phyloP scores from a whole-genome alignment of 352 stramenopile species.

The Phytopythium oedochilum region DNA sequence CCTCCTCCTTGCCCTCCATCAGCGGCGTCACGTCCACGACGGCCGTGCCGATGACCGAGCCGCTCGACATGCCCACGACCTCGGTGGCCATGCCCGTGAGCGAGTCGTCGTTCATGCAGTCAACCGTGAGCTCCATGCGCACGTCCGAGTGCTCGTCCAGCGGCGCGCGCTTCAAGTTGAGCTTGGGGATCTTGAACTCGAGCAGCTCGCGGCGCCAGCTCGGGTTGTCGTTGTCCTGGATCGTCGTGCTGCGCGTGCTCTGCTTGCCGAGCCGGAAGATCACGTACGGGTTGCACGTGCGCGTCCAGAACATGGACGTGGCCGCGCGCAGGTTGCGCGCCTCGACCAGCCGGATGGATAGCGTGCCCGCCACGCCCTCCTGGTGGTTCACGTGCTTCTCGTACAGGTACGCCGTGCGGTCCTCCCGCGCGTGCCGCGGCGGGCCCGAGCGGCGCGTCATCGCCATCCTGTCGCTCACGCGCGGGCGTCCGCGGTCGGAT shows the following conservation, averaged over 20 bases:
- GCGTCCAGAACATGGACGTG: slow-evolving; percentile 79
- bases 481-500: not conserved
- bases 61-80: slow-evolving; percentile 69
- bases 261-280: slow-evolving; percentile 80
- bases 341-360: slow-evolving; percentile 69
- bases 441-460: slow-evolving; percentile 10
- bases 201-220: slow-evolving; percentile 70
- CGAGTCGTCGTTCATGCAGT: slow-evolving; percentile 84
- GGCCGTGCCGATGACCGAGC: slow-evolving; percentile 71
- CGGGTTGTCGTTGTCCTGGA: slow-evolving; percentile 66
- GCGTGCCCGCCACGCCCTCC: slow-evolving; percentile 60
- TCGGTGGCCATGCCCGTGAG: slow-evolving; percentile 72
- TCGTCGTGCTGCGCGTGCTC: slow-evolving; percentile 60
- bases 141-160: slow-evolving; percentile 66
- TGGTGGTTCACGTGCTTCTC: slow-evolving; percentile 80
- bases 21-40: slow-evolving; percentile 63
- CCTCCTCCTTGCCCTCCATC: slow-evolving; percentile 71
- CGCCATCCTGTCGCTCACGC: slow-evolving; percentile 20
- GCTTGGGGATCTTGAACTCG: slow-evolving; percentile 72
- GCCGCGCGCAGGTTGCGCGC: slow-evolving; percentile 64
- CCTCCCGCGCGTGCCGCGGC: slow-evolving; percentile 24
- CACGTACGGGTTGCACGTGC: slow-evolving; percentile 80
- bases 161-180: slow-evolving; percentile 50
- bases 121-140: slow-evolving; percentile 64
- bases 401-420: slow-evolving; percentile 60